phyloP scores from a whole-genome alignment of 2,329 filamentous ascomycete genomes.

The Colletotrichum euphorbiae region DNA sequence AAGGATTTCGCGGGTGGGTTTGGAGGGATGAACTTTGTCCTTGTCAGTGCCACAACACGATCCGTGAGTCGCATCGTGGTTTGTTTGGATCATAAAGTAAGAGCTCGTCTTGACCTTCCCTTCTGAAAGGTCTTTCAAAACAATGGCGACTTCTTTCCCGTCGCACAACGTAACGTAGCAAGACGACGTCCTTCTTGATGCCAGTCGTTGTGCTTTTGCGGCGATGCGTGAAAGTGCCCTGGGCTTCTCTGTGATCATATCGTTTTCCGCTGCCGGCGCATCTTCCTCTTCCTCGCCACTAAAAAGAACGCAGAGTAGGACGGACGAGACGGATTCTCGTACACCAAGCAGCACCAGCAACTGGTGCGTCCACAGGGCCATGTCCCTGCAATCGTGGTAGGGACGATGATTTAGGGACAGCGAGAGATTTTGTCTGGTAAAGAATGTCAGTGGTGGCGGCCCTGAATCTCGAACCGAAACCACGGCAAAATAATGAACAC shows the following conservation, averaged over 20 bases:
- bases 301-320: conserved; percentile 54
- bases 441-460: neutral
- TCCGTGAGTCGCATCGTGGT: conserved; percentile 58
- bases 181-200: conserved; percentile 58
- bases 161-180: conserved; percentile 69
- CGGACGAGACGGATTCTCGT: conserved; percentile 64
- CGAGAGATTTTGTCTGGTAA: conserved; percentile 53
- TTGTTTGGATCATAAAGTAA: conserved; percentile 67
- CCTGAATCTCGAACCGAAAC: neutral
- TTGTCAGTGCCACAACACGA: neutral
- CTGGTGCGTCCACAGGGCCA: conserved; percentile 58
- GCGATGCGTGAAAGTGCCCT: neutral
- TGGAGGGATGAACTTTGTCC: neutral
- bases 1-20: conserved; percentile 28
- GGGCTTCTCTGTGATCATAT: neutral
- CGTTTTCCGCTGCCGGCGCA: neutral
- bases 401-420: conserved; percentile 64
- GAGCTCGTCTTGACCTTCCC: conserved; percentile 57
- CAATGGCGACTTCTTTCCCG: conserved; percentile 56
- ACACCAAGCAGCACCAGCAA: conserved; percentile 65
- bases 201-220: conserved; percentile 43
- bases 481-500: conserved; percentile 52
- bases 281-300: neutral
- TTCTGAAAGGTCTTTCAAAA: conserved; percentile 67
- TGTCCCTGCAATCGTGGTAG: conserved; percentile 55